Evolutionary conservation across 495 filamentous ascomycete genomes (phyloP), one percentile per base, ranked within the genome.

Genomic region (Evansstolkia leycettana): DNA sequence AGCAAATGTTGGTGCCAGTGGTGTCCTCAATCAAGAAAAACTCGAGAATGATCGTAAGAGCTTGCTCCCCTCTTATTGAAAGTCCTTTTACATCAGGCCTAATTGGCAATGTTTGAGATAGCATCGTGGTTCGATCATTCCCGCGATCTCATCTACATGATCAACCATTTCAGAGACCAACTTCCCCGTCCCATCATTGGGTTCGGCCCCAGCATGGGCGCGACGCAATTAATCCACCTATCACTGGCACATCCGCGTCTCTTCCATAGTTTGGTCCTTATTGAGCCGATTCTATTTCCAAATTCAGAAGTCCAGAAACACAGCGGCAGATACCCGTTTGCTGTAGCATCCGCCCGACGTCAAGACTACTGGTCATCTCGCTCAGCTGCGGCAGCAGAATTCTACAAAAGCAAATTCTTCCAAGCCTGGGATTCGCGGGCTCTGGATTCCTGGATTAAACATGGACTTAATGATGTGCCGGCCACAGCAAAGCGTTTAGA

Each of bases 121-220:
- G n/a, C n/a, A n/a, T n/a, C 17, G 31, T 86, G 82, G 81, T 52
- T 65, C 31, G 82, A 86, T 55, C 65, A 82, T 52, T 43, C 75
- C 16, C 69, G 82, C 25, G 81, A 86, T 58, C 60, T 85, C 5
- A 57, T 80, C 17, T 65, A 75, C 46, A 61, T 83, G 55, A 60
- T 80, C 47, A 83, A 83, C 56, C 57, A 60, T 28, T 78, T 83
- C 55, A 74, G 76, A 15, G 37, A 48, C 3, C 39, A 73, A 37
- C 80, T 85, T 73, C 70, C 73, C 3, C 70, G 76, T 3, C 81
- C 82, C 4, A 38, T 84, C 9, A 50, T 84, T 39, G 82, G 80
- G 12, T 45, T 86, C 2, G 81, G 82, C 20, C 81, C 85, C 55
- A 78, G 72, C 47, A 76, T 76, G 62, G 81, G 81, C 42, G 80